Conservation (phyloP, 2,329 filamentous ascomycete genomes). For the Alternaria ethzedia region DNA sequence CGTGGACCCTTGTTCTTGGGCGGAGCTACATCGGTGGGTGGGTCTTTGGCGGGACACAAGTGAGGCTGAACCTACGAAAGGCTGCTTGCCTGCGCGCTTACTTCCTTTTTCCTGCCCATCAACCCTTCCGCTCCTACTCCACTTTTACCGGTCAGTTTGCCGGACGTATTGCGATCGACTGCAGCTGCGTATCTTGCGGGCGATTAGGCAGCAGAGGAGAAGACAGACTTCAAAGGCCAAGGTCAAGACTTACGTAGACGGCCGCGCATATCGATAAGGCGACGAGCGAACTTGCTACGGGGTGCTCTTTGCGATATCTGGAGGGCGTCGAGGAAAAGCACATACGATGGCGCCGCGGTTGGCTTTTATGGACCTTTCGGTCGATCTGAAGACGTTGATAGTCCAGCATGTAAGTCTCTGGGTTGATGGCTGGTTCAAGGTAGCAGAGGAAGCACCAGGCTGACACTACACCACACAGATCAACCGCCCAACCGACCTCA, state of each 20-base stretch:
- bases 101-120: conserved; percentile 11
- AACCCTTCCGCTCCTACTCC: conserved; percentile 2
- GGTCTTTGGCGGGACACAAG: conserved; percentile 13
- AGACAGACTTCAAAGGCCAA: neutral
- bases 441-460: neutral
- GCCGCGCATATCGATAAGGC: neutral
- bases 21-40: conserved; percentile 1
- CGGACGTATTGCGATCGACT: neutral
- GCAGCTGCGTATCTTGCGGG: neutral
- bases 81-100: conserved; percentile 3
- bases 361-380: conserved; percentile 45
- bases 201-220: neutral
- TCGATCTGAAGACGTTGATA: conserved; percentile 49
- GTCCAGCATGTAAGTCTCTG: conserved; percentile 44
- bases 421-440: neutral
- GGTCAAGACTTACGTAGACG: neutral
- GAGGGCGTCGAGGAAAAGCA: neutral
- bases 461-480: conserved; percentile 37
- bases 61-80: conserved; percentile 18
- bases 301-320: neutral
- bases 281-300: neutral
- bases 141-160: conserved; percentile 15
- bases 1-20: conserved; percentile 10
- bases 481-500: conserved; percentile 55
- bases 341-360: conserved; percentile 33